Evolutionary conservation across 345 rosid species (phyloP), one percentile per base, ranked within the genome.

Genomic region (Rhizophora apiculata): DNA sequence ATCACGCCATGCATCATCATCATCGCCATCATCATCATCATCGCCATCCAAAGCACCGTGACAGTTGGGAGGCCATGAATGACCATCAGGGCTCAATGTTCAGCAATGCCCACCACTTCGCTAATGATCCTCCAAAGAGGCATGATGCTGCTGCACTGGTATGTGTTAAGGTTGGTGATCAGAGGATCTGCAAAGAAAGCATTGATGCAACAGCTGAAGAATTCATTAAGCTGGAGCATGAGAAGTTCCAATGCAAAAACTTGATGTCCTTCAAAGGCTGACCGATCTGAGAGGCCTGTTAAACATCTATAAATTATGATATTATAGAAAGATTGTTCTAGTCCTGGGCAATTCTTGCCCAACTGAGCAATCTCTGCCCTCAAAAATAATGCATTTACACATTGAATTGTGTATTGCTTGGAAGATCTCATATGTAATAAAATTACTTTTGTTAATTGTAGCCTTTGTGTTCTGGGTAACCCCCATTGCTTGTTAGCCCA

Each of bases 171-270:
- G 64, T 30, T 11, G 61, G 30, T 31, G 21, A 56, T 16, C 30
- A 32, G 18, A 21, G 54, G 48, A 54, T 69, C n/a, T 15, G 31
- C 1, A 16, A 60, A 21, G 81, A 80, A 60, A 75, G 78, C 55
- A 76, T 93, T n/a, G 79, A 93, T 62, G 67, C 52, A 48, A 92
- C 79, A 71, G 93, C 98, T 27, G 93, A 87, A 53, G 80, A 78
- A 18, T 93, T 89, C 54, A 87, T 90, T 68, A 72, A 59, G 75
- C 53, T 82, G 2, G 79, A 86, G 82, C 98, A 93, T 62, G 72
- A 34, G 65, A 84, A 78, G 85, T 91, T 91, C 54, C 59, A n/a
- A 21, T n/a, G 4, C 11, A 11, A 32, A 60, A 63, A 32, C 54
- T 55, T 1, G 64, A 31, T 43, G 53, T 66, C 76, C 10, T 18